These are phyloP conservation scores for Klebsormidium nitens DNA, from an alignment of 139 green algal genomes.

Conservation along the genomic window DNA sequence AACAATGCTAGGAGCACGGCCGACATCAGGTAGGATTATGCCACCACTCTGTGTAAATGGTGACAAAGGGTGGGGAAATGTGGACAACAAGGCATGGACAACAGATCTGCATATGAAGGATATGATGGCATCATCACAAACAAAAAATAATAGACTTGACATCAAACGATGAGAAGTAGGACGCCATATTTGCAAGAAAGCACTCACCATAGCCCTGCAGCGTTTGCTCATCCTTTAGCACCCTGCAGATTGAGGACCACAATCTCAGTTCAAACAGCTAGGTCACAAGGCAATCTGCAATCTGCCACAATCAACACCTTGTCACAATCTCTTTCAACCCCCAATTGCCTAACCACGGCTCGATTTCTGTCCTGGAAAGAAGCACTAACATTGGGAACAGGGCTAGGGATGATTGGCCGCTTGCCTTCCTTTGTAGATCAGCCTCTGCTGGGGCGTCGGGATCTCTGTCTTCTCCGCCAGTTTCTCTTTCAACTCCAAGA, in stretches of 20 bases:
- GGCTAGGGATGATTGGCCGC: no score
- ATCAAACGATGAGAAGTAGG: neutral
- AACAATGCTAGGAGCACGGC: neutral
- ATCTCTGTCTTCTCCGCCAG: constrained; percentile 46
- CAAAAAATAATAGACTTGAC: neutral
- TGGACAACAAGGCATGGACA: neutral
- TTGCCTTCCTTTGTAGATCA: constrained; percentile 94
- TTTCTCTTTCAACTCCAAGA: constrained; percentile 69
- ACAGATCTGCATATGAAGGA: neutral
- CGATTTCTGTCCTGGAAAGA: no score
- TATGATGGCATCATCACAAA: neutral
- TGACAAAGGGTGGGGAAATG: neutral
- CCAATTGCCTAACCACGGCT: no score
- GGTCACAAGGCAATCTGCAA: no score
- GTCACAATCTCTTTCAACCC: no score
- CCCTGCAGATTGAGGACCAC: no score
- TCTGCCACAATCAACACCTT: no score
- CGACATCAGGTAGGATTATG: neutral
- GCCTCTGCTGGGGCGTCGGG: constrained; percentile 53
- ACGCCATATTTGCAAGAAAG: neutral
- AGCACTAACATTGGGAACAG: no score
- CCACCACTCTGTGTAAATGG: neutral
- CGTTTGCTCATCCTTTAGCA: constrained; percentile 82
- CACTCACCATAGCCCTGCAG: constrained; percentile 51
- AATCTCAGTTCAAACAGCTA: no score